A percentile compares a stretch with the other conserved stretches of the same genome.
These are phyloP conservation scores for Fusarium pilosicola DNA, from an alignment of 2,329 filamentous ascomycete genomes.

Conservation along the genomic window DNA sequence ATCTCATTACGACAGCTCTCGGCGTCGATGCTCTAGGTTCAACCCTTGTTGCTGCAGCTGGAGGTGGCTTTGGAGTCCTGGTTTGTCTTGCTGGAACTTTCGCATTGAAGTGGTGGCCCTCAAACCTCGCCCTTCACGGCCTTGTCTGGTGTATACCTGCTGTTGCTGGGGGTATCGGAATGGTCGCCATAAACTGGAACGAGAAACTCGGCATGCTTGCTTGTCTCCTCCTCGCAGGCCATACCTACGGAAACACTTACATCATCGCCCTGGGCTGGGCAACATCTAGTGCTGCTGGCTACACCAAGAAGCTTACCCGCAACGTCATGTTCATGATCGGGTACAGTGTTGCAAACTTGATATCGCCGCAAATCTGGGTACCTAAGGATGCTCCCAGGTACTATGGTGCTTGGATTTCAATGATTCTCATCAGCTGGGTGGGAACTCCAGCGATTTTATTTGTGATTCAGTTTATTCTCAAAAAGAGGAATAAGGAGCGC, in stretches of 20 bases:
- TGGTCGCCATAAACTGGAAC: conserved; percentile 44
- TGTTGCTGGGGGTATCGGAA: conserved; percentile 42
- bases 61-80: conserved; percentile 48
- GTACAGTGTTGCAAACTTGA: conserved; percentile 49
- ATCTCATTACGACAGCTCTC: conserved; percentile 49
- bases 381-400: conserved; percentile 42
- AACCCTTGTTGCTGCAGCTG: conserved; percentile 52
- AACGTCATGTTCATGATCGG: conserved; percentile 54
- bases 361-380: conserved; percentile 52
- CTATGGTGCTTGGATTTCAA: conserved; percentile 41
- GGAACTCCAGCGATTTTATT: conserved; percentile 49
- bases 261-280: conserved; percentile 18
- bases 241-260: conserved; percentile 46
- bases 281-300: conserved; percentile 15
- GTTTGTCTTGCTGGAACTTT: conserved; percentile 48
- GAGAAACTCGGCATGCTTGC: conserved; percentile 39
- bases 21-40: conserved; percentile 52
- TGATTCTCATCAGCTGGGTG: conserved; percentile 48
- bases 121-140: conserved; percentile 46
- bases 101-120: conserved; percentile 45
- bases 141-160: conserved; percentile 43
- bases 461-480: conserved; percentile 47
- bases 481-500: conserved; percentile 46
- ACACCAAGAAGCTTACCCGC: conserved; percentile 53
- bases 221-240: conserved; percentile 45